Percentiles rank a stretch among this genome's conserved stretches.
These are phyloP conservation scores for Coniosporium apollinis DNA, from an alignment of 495 filamentous ascomycete genomes.

Conservation along the genomic window DNA sequence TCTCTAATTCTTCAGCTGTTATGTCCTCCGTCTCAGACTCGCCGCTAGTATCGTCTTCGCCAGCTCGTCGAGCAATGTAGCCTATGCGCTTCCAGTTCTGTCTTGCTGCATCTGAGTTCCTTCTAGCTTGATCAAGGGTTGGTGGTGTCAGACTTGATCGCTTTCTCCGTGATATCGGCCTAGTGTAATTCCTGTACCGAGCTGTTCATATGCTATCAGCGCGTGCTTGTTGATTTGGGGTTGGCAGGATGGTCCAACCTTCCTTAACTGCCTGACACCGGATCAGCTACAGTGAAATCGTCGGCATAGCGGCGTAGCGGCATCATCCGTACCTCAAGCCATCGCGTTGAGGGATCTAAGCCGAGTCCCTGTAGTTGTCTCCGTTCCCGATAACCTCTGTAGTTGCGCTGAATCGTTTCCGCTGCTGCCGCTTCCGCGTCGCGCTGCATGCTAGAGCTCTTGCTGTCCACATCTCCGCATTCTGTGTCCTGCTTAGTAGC, in stretches of 20 bases:
- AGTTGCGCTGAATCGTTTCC: conserved; percentile 44
- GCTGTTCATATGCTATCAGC: too few relatives aligned
- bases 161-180: conserved; percentile 12
- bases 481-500: conserved; percentile 14
- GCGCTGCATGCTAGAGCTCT: background rate
- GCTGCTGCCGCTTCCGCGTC: conserved; percentile 25
- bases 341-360: conserved; percentile 49
- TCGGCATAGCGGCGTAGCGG: conserved; percentile 2
- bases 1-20: conserved; percentile 19
- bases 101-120: conserved; percentile 31
- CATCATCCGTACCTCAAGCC: conserved; percentile 36
- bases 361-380: conserved; percentile 46
- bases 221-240: too few relatives aligned
- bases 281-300: background rate
- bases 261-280: conserved; percentile 21
- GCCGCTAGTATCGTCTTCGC: conserved; percentile 32
- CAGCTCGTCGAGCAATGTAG: conserved; percentile 52
- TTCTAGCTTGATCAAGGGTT: conserved; percentile 3
- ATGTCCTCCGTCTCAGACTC: conserved; percentile 21
- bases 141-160: background rate
- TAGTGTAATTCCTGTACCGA: conserved; percentile 16
- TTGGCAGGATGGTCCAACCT: conserved; percentile 17
- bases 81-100: conserved; percentile 61
- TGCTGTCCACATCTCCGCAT: conserved; percentile 4
- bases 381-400: conserved; percentile 53